Percentiles rank a stretch among this genome's conserved stretches.
Conservation (phyloP, 345 rosid genomes). For the Camelina laxa region DNA sequence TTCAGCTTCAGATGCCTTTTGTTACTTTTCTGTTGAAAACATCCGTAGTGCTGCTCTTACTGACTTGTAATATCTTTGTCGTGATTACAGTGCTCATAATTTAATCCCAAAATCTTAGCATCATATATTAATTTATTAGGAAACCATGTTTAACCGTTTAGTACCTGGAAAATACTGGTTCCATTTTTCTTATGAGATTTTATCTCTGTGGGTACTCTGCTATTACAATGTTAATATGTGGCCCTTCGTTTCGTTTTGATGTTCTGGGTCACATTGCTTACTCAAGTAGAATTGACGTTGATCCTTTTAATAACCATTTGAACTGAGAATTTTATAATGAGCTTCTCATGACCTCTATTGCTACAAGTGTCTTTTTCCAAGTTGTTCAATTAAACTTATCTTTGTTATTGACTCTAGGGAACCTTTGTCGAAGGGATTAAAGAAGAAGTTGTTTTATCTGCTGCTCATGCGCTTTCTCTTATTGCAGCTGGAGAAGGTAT, state of each 20-base stretch:
- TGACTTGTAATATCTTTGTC: slow-evolving; percentile 5
- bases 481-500: slow-evolving; percentile 99
- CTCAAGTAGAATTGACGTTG: slow-evolving; percentile 23
- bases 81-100: slow-evolving; percentile 3
- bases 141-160: slow-evolving; percentile 7
- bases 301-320: slow-evolving; percentile 16
- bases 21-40: slow-evolving; percentile 12
- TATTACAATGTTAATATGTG: background rate
- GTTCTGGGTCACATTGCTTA: slow-evolving; percentile 5
- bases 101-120: background rate
- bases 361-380: slow-evolving; percentile 16
- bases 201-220: background rate
- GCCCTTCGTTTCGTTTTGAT: slow-evolving; percentile 10
- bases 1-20: slow-evolving; percentile 27
- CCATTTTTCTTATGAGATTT: slow-evolving; percentile 17
- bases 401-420: slow-evolving; percentile 61
- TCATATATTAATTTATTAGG: slow-evolving; percentile 6
- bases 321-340: slow-evolving; percentile 9
- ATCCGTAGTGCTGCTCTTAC: slow-evolving; percentile 19
- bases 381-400: background rate
- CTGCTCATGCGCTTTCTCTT: slow-evolving; percentile 98
- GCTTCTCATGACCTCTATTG: slow-evolving; percentile 17
- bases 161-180: slow-evolving; percentile 1
- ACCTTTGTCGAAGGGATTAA: slow-evolving; percentile 97
- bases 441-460: slow-evolving; percentile 98